Conservation (phyloP, 148 eudicot genomes). For the Selenicereus undatus region DNA sequence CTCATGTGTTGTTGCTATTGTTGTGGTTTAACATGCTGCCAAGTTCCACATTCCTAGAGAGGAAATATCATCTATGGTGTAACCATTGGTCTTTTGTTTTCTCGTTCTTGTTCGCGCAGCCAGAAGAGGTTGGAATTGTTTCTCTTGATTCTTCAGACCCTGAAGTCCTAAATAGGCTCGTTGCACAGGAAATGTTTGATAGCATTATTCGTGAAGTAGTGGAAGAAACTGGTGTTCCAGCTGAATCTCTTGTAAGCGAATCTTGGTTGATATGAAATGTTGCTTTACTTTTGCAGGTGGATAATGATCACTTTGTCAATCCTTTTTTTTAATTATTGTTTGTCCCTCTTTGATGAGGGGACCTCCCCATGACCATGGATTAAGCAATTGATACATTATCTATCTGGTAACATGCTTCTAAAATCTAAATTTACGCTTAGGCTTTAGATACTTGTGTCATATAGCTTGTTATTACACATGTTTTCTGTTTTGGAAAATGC, state of each 20-base stretch:
- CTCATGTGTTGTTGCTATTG: neutral
- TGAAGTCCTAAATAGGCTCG: slow-evolving; percentile 34
- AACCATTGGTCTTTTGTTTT: neutral
- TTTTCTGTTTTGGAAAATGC: neutral
- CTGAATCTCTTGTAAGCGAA: slow-evolving; percentile 58
- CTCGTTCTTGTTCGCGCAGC: slow-evolving; percentile 39
- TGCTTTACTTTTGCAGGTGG: neutral
- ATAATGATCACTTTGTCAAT: neutral
- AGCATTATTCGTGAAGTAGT: slow-evolving; percentile 88
- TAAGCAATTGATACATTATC: neutral
- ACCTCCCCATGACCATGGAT: neutral
- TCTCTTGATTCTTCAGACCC: slow-evolving; percentile 36
- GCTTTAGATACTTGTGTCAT: no score
- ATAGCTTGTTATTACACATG: neutral
- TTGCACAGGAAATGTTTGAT: slow-evolving; percentile 90
- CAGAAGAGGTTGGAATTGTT: slow-evolving; percentile 62
- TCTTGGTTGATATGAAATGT: slow-evolving; percentile 3
- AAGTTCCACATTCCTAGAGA: neutral
- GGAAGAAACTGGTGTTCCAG: slow-evolving; percentile 92
- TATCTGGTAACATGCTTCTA: neutral
- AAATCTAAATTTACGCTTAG: no score
- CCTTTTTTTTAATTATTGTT: neutral
- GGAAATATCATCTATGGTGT: neutral
- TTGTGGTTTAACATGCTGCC: slow-evolving; percentile 8
- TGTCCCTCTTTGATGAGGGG: neutral